Base-by-base conservation (phyloP, 2,329 filamentous ascomycete genomes). In the Trichophaea hybrida region DNA sequence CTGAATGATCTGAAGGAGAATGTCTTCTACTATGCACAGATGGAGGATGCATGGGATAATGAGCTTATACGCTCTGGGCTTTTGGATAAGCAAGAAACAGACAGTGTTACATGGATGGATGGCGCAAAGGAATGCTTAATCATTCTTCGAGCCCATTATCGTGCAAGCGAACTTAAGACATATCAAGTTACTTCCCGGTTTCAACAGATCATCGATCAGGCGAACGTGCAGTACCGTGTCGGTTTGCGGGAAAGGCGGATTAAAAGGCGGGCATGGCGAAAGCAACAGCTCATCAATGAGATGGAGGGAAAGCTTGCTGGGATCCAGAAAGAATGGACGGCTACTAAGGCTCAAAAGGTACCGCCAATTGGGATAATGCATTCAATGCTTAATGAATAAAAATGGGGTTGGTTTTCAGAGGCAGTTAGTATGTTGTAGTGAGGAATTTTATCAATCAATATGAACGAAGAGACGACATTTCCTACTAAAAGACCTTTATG, bases 31-130 rank as follows among this genome's bases (percentile, higher is more conserved):
- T 46, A 60, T 33, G 64, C 61, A 5, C 40, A 44, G n/a, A 61
- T 58, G 38, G 65, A 66, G 57, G 65, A 66, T 57, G 10, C 48
- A 10, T 66, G 62, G 58, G 65, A 66, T 48, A 13, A 54, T 6
- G 40, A 40, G 58, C 38, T 13, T 31, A n/a, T 8, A 17, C 44
- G 44, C 15, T 12, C 44, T 12, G 44, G 44, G 8, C 44, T 49
- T 12, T 8, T 12, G 10, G 24, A 24, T 24, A 24, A 24, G 24
- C 10, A 24, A 8, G 12, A 13, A 13, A 8, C 1, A 8, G 44
- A 49, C 17, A 17, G 24, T 12, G 15, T 8, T 24, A n/a, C 44
- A 8, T 49, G 44, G 44, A 12, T 49, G 10, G 44, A 49, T 49
- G 44, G 44, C 15, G 44, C 44, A 24, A 24, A n/a, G 44, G 7